Conservation (phyloP, 441 rosid species). For the Caryocar brasiliense region DNA sequence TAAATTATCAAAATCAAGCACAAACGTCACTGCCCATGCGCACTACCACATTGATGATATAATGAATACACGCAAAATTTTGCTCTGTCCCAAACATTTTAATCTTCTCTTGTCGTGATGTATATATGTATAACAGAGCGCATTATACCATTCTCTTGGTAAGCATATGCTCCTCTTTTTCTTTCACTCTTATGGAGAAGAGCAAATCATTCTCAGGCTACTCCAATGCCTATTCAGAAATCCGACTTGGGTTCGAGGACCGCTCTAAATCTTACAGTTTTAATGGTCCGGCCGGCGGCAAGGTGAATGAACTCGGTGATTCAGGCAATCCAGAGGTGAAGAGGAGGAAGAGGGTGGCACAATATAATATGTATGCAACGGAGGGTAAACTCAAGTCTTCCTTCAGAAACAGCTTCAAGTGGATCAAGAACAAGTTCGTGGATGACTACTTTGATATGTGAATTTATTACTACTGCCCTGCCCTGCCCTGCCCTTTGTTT, state of each 20-base stretch:
- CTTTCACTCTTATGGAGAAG: slow-evolving; percentile 31
- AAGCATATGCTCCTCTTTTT: background rate
- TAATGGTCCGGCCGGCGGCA: slow-evolving; percentile 16
- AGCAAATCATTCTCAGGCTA: slow-evolving; percentile 37
- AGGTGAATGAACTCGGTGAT: background rate
- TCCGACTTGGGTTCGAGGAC: slow-evolving; percentile 24
- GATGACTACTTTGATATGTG: slow-evolving; percentile 14
- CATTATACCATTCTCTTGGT: too few species aligned
- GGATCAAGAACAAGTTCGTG: slow-evolving; percentile 22
- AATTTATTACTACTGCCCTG: background rate
- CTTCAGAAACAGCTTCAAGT: slow-evolving; percentile 25
- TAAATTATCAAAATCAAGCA: background rate
- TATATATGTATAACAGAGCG: too few species aligned
- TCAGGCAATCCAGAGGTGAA: slow-evolving; percentile 27
- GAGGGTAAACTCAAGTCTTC: slow-evolving; percentile 26
- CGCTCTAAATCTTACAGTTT: slow-evolving; percentile 36
- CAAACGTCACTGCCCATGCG: slow-evolving; percentile 10
- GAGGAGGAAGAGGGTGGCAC: slow-evolving; percentile 24
- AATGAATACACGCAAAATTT: background rate
- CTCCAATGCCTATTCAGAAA: slow-evolving; percentile 20
- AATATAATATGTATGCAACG: slow-evolving; percentile 17
- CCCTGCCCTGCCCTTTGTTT: too few species aligned
- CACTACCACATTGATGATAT: too few species aligned
- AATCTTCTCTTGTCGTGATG: too few species aligned
- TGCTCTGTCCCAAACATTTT: too few species aligned